These are phyloP conservation scores for Penicillium herquei DNA, from an alignment of 495 filamentous ascomycete species.

Conservation along the genomic window DNA sequence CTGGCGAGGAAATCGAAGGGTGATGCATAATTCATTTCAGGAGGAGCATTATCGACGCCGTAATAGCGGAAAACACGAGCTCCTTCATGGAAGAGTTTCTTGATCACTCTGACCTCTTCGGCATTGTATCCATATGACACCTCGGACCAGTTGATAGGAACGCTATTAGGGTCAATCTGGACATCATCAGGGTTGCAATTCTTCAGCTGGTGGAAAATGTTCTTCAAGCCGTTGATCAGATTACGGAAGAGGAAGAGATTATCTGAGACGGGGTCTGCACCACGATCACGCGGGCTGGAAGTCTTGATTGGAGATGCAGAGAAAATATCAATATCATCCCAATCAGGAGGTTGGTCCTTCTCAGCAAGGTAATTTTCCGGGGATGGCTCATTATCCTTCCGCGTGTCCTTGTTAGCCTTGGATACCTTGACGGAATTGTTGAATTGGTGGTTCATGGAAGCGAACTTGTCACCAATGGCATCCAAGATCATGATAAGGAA, in stretches of 20 bases:
- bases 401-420: constrained; percentile 62
- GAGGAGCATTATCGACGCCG: constrained; percentile 74
- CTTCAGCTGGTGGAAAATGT: constrained; percentile 92
- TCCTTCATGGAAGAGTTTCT: constrained; percentile 95
- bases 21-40: constrained; percentile 72
- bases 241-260: constrained; percentile 99
- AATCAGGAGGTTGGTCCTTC: constrained; percentile 75
- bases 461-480: constrained; percentile 97
- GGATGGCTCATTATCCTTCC: constrained; percentile 59
- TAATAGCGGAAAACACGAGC: constrained; percentile 97
- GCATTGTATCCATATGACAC: constrained; percentile 96
- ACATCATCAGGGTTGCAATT: constrained; percentile 73
- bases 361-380: constrained; percentile 80
- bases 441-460: constrained; percentile 95
- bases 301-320: constrained; percentile 94
- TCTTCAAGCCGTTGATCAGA: constrained; percentile 95
- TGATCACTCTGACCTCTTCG: constrained; percentile 94
- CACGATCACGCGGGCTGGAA: constrained; percentile 86
- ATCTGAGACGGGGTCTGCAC: constrained; percentile 89
- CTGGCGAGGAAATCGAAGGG: constrained; percentile 88
- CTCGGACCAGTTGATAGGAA: constrained; percentile 89
- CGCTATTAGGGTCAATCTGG: constrained; percentile 69
- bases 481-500: constrained; percentile 97
- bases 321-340: constrained; percentile 98
- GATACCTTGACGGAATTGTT: constrained; percentile 91